Base-by-base conservation (phyloP, 202 grass and related monocot species). In the Zizania palustris region DNA sequence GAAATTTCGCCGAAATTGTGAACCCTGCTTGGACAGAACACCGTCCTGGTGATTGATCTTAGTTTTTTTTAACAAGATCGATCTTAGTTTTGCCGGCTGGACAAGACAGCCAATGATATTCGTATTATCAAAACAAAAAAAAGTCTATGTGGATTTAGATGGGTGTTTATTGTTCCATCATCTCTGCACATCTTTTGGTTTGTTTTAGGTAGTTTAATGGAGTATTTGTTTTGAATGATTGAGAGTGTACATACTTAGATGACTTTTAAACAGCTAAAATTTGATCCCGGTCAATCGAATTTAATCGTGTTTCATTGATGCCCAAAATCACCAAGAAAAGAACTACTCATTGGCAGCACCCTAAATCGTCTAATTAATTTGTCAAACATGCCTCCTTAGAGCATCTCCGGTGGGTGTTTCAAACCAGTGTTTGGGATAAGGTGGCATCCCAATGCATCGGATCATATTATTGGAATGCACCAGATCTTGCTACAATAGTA, bases 1-100 rank as follows among this genome's bases (percentile, higher is more conserved):
- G n/a, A n/a, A n/a, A n/a, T n/a, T n/a, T n/a, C n/a, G n/a, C n/a
- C n/a, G n/a, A n/a, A n/a, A n/a, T n/a, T n/a, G n/a, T n/a, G n/a
- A n/a, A n/a, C n/a, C n/a, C n/a, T n/a, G n/a, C n/a, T 45, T 79
- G 45, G 90, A 88, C 34, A 74, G 83, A 67, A 45, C 77, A 33
- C 18, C 79, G 50, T 41, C 75, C 15, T 43, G 42, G 37, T 33
- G 15, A 20, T 14, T 3, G 19, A 34, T 15, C 28, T 28, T 28
- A 28, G 28, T 18, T 1, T 7, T 18, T 16, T 16, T 7, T 66
- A 18, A 39, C 7, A 76, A 33, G 16, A 41, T 54, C 16, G 50
- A 54, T 9, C 18, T 48, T 48, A 7, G 3, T 11, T 54, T 65
- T 42, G 9, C 62, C 15, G 16, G 28, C 2, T 28, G 28, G 28